phyloP scores from a whole-genome alignment of 2,329 filamentous ascomycete species.

The Escovopsis weberi region DNA sequence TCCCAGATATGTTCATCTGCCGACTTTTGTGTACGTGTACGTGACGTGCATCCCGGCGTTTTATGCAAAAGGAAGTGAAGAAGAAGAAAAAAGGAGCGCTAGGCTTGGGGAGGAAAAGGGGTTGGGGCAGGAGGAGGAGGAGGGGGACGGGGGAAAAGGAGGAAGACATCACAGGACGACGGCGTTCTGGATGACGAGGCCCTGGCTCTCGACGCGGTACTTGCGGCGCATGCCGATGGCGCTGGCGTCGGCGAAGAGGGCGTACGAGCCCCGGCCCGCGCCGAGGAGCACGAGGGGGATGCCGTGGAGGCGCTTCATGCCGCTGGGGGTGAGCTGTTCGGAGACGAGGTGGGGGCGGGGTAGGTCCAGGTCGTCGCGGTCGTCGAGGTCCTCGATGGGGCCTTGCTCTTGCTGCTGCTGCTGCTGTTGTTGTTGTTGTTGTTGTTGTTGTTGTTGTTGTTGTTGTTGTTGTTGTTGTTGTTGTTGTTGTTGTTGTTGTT shows the following conservation, averaged over 20 bases:
- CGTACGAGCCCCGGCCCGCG: slow-evolving; percentile 48
- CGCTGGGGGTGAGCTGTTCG: slow-evolving; percentile 54
- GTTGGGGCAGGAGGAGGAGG: no score
- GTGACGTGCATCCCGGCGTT: no score
- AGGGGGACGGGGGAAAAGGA: no score
- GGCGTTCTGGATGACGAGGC: slow-evolving; percentile 64
- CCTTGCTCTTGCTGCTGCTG: no score
- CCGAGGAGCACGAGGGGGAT: slow-evolving; percentile 76
- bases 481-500: no score
- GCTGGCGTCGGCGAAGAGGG: slow-evolving; percentile 45
- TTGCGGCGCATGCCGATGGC: slow-evolving; percentile 62
- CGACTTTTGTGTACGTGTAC: no score
- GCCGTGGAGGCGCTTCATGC: slow-evolving; percentile 53
- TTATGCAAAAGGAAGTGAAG: no score
- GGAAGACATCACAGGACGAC: slow-evolving; percentile 34
- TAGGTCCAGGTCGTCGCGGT: slow-evolving; percentile 16
- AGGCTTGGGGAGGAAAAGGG: no score
- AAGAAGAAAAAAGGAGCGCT: no score
- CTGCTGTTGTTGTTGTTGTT: no score
- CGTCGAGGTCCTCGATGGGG: slow-evolving; percentile 15
- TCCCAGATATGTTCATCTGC: no score
- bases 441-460: no score
- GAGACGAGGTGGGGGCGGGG: slow-evolving; percentile 60
- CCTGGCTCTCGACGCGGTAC: slow-evolving; percentile 71
- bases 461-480: slow-evolving; percentile 29